Conservation (phyloP, 345 rosid species). For the Populus davidiana region DNA sequence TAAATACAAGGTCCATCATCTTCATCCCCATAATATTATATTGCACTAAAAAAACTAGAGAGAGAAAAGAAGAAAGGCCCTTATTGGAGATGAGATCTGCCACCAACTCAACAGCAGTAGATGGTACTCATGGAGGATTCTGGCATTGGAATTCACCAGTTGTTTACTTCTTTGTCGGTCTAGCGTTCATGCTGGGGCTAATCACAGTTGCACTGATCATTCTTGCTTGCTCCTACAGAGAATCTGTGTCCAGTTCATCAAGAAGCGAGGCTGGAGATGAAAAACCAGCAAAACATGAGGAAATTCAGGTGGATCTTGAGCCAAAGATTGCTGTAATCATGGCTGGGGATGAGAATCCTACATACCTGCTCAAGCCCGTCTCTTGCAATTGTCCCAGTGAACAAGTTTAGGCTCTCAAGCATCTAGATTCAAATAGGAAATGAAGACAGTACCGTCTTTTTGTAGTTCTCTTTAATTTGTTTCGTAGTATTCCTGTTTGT, state of each 20-base stretch:
- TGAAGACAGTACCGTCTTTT: too few relatives aligned
- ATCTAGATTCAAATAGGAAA: too few relatives aligned
- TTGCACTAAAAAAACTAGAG: neutral
- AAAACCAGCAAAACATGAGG: neutral
- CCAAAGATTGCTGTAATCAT: slow-evolving; percentile 21
- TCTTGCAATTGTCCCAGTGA: neutral
- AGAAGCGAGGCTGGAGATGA: neutral
- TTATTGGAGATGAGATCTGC: neutral
- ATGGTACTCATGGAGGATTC: neutral
- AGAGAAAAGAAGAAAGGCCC: neutral
- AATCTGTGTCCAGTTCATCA: neutral
- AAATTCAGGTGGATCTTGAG: slow-evolving; percentile 2
- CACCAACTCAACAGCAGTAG: slow-evolving; percentile 1
- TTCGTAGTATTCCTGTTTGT: too few relatives aligned
- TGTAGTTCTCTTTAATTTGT: too few relatives aligned
- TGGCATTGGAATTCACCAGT: slow-evolving; percentile 25
- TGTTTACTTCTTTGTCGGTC: slow-evolving; percentile 26
- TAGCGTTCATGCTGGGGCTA: slow-evolving; percentile 21
- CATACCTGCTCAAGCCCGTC: slow-evolving; percentile 5
- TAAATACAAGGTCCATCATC: neutral
- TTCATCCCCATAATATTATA: neutral
- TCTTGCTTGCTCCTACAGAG: slow-evolving; percentile 28
- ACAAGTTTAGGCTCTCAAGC: too few relatives aligned
- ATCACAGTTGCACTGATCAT: slow-evolving; percentile 24
- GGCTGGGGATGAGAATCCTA: slow-evolving; percentile 24